Conservation (phyloP, 441 rosid species). For the Theobroma grandiflorum region DNA sequence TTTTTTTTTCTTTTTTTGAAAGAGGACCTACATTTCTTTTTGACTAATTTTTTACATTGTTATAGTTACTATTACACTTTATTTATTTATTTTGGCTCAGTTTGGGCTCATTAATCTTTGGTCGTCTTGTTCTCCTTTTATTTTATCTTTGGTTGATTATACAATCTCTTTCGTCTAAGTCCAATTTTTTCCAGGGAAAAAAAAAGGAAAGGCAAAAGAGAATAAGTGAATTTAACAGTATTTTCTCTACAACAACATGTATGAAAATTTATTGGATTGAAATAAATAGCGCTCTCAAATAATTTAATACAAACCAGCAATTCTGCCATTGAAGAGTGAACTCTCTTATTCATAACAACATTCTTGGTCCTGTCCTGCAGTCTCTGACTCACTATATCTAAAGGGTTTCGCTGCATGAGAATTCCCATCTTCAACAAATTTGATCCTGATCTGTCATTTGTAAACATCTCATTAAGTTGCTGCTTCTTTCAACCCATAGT, state of each 20-base stretch:
- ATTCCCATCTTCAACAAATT: conserved; percentile 48
- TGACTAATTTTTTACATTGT: not conserved
- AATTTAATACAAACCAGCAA: conserved; percentile 53
- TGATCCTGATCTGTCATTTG: conserved; percentile 50
- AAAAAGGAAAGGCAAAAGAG: not conserved
- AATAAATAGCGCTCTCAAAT: conserved; percentile 9
- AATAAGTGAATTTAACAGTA: not conserved
- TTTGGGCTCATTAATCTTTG: no score
- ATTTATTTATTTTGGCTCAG: no score
- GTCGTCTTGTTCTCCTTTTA: no score
- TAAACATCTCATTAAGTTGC: conserved; percentile 49
- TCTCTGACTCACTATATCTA: conserved; percentile 55
- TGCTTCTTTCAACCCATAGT: conserved; percentile 51
- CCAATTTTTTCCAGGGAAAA: not conserved
- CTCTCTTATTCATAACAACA: conserved; percentile 57
- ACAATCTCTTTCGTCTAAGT: no score
- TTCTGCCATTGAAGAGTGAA: conserved; percentile 61
- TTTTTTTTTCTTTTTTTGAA: no score
- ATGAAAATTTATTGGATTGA: not conserved
- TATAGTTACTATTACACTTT: no score
- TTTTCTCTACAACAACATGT: not conserved
- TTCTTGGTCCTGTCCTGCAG: conserved; percentile 62
- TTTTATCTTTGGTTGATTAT: no score
- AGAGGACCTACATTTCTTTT: not conserved
- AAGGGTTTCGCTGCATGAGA: conserved; percentile 51